phyloP scores from a whole-genome alignment of 2,329 filamentous ascomycete genomes.

The Fusarium bulbicola region DNA sequence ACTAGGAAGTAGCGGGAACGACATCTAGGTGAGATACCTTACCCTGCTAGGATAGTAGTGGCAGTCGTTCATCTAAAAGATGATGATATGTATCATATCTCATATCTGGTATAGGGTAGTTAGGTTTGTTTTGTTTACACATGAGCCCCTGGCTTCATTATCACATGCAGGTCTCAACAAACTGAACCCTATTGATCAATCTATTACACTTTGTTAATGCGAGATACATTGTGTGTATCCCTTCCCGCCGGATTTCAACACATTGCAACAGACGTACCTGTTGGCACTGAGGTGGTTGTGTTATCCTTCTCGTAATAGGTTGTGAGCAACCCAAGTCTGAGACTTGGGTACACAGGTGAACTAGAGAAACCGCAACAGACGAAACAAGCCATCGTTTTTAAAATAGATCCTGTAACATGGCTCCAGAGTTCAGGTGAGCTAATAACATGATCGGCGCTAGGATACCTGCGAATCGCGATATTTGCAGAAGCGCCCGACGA shows the following conservation, averaged over 20 bases:
- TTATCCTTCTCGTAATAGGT: too few species aligned
- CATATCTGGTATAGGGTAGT: too few species aligned
- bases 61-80: too few species aligned
- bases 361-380: background rate
- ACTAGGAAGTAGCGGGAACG: too few species aligned
- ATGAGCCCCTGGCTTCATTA: background rate
- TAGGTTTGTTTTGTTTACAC: background rate
- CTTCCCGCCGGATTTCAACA: background rate
- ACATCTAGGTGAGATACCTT: too few species aligned
- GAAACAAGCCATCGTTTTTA: background rate
- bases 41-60: too few species aligned
- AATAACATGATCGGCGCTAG: constrained; percentile 19
- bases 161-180: background rate
- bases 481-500: background rate
- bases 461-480: constrained; percentile 4
- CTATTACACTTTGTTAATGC: background rate
- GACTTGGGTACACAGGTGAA: background rate
- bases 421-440: constrained; percentile 1
- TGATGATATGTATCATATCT: too few species aligned
- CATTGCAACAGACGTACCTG: background rate
- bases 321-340: background rate
- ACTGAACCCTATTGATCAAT: background rate
- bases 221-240: too few species aligned
- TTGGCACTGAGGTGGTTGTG: background rate
- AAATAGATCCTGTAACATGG: constrained; percentile 1